Evolutionary conservation across 176 grass and related monocot genomes (phyloP).

Genomic region (Eremochloa ophiuroides): DNA sequence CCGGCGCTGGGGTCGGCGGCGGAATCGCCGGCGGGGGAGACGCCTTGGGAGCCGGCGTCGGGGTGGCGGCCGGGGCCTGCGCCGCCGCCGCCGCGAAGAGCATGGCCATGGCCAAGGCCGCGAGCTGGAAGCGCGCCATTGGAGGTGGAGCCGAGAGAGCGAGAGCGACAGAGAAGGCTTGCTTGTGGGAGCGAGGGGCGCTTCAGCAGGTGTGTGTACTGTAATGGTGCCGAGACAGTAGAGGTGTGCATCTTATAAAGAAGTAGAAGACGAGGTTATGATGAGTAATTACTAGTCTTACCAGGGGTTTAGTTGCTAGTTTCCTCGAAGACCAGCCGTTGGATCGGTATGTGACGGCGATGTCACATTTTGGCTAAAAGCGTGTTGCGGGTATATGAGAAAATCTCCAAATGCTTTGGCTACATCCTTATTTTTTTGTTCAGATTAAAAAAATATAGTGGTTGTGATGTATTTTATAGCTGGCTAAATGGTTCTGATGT

Average conservation of each 20-base stretch:
- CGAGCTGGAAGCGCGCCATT: slow-evolving; percentile 54
- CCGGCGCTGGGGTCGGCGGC: slow-evolving; percentile 39
- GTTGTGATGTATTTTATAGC: no score
- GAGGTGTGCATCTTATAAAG: slow-evolving; percentile 34
- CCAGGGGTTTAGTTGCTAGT: background rate
- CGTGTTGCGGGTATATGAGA: background rate
- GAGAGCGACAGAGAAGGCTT: background rate
- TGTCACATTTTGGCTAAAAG: background rate
- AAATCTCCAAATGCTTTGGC: background rate
- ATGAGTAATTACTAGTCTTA: background rate
- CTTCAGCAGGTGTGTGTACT: slow-evolving; percentile 1
- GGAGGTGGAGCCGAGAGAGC: background rate
- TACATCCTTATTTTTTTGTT: background rate
- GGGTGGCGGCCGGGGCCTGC: slow-evolving; percentile 46
- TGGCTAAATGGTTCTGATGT: no score
- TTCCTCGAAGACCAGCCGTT: background rate
- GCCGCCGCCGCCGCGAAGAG: slow-evolving; percentile 38
- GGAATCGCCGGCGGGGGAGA: slow-evolving; percentile 14
- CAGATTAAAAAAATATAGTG: no score
- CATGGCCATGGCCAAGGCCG: slow-evolving; percentile 45
- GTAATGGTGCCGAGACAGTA: slow-evolving; percentile 36
- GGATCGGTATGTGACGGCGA: background rate
- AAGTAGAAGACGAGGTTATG: background rate
- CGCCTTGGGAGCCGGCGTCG: slow-evolving; percentile 30
- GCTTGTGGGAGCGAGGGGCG: background rate